Evolutionary conservation across 148 eudicot genomes (phyloP), one percentile per base, ranked within the genome.

Genomic region (Chenopodium album): DNA sequence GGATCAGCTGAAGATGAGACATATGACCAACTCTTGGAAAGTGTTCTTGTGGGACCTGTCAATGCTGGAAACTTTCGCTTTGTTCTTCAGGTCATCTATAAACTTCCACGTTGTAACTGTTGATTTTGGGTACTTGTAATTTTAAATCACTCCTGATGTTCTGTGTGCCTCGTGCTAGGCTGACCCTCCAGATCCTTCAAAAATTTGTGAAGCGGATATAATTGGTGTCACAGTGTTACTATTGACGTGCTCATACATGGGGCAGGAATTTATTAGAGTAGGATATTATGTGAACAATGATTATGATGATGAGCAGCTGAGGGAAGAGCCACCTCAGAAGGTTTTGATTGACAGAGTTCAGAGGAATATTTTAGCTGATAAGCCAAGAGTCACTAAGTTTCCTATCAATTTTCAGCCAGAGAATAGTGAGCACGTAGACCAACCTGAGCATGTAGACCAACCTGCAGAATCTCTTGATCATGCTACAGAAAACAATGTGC

Each of bases 1-100:
- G 98, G 98, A 85, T 95, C 98, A 78, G 97, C 98, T 60, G 98
- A 95, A 88, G 98, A 95, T 85, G 98, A 95, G 65, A 87, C 98
- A 26, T 92, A 95, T 84, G 98, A 93, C 82, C 98, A 95, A 80
- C 90, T 93, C 28, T 59, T 95, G 83, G 98, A 95, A 85, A 95
- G 98, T 66, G 98, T 95, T 62, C 94, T 95, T 69, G 98, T 95
- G 70, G 98, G 98, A 71, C 98, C 98, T 76, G 94, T 95, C 74
- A 93, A 95, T 76, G 92, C 92, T 50, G 98, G 98, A 77, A 93
- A 89, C 82, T 95, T 92, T 70, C 98, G 98, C 44, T 95, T 95
- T 88, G 97, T 95, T 77, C 89, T 95, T 23, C 90, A 93, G 94
- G 98, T 95, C 85, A 74, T 20, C 26, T 11, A 79, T 28, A 3